Evolutionary conservation across 257 asterid genomes (phyloP).

Genomic region (Vinca minor): DNA sequence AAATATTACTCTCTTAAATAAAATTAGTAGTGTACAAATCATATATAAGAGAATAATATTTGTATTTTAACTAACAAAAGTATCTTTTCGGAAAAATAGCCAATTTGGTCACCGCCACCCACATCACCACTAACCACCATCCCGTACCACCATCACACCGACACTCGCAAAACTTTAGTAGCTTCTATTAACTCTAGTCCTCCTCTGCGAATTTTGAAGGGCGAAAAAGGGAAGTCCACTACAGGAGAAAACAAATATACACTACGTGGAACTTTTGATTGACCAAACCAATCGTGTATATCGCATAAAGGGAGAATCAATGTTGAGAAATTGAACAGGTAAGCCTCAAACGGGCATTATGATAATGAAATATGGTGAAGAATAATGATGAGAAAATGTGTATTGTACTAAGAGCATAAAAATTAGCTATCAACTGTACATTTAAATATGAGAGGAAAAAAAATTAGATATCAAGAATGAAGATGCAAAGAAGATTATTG

Average conservation of each 20-base stretch:
- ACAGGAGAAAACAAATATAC: neutral
- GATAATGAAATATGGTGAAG: neutral
- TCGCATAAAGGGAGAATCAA: too few species aligned
- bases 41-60: too few species aligned
- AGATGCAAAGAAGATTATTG: neutral
- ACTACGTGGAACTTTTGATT: neutral
- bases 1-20: too few species aligned
- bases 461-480: neutral
- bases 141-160: too few species aligned
- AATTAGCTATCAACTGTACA: constrained; percentile 91
- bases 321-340: neutral
- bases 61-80: too few species aligned
- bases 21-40: too few species aligned
- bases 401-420: constrained; percentile 14
- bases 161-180: too few species aligned
- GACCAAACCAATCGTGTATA: neutral
- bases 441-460: constrained; percentile 2
- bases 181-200: too few species aligned
- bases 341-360: neutral
- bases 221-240: neutral
- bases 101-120: too few species aligned
- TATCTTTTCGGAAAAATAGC: too few species aligned
- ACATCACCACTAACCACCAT: too few species aligned
- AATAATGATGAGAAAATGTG: constrained; percentile 12
- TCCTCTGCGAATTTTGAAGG: too few species aligned